A percentile compares a stretch with the other conserved stretches of the same genome.
These are phyloP conservation scores for Suhomyces pyralidae DNA, from an alignment of 805 yeast genomes.

Conservation along the genomic window DNA sequence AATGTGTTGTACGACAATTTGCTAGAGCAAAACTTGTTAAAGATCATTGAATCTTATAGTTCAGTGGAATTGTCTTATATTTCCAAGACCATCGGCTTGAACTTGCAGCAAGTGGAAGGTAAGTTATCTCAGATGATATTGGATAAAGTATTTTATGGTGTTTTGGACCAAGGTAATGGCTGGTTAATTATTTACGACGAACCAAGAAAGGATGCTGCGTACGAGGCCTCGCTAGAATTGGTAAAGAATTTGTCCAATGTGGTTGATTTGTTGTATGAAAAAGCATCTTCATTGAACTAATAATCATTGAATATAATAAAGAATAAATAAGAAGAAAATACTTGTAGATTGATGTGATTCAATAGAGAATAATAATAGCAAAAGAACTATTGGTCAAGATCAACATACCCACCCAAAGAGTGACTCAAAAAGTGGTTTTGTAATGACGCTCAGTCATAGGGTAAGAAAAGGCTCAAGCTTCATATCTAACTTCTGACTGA, in stretches of 20 bases:
- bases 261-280: constrained; percentile 89
- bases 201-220: constrained; percentile 83
- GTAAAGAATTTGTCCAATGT: constrained; percentile 82
- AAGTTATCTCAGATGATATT: constrained; percentile 94
- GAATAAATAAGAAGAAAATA: too few species aligned
- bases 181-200: constrained; percentile 92
- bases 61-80: constrained; percentile 92
- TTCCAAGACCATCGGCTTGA: constrained; percentile 83
- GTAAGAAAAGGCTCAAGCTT: too few species aligned
- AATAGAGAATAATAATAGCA: too few species aligned
- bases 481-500: too few species aligned
- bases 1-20: constrained; percentile 89
- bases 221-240: constrained; percentile 82
- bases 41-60: constrained; percentile 93
- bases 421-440: too few species aligned
- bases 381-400: too few species aligned
- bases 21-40: constrained; percentile 87
- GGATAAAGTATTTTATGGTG: constrained; percentile 94
- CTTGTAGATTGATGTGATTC: too few species aligned
- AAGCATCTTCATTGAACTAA: constrained; percentile 80
- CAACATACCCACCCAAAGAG: too few species aligned
- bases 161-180: constrained; percentile 96
- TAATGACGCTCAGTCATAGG: too few species aligned
- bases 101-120: constrained; percentile 85
- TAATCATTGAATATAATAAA: not conserved